Evolutionary conservation across 2,329 filamentous ascomycete species (phyloP).

Genomic region (Exophiala xenobiotica): DNA sequence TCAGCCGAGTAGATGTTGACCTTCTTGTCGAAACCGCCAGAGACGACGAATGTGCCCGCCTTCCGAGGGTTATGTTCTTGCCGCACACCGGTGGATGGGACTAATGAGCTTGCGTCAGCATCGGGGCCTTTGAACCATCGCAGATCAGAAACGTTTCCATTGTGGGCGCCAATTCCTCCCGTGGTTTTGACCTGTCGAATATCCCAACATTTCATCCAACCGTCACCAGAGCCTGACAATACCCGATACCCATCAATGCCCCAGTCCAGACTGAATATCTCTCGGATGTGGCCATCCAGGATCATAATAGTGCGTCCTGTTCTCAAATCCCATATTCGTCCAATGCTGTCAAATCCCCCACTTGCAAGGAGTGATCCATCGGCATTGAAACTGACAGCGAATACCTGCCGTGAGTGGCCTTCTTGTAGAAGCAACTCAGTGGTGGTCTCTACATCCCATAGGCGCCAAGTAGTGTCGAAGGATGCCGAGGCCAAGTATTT

Average conservation of each 20-base stretch:
- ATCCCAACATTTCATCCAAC: slow-evolving; percentile 98
- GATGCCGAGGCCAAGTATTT: slow-evolving; percentile 88
- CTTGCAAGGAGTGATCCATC: slow-evolving; percentile 89
- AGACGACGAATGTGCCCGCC: slow-evolving; percentile 87
- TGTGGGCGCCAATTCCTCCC: slow-evolving; percentile 86
- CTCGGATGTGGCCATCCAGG: slow-evolving; percentile 86
- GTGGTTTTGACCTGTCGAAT: slow-evolving; percentile 81
- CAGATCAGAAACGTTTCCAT: slow-evolving; percentile 85
- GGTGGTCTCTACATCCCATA: slow-evolving; percentile 89
- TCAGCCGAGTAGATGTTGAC: slow-evolving; percentile 96
- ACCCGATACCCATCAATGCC: slow-evolving; percentile 86
- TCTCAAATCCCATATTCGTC: slow-evolving; percentile 90
- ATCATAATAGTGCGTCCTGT: slow-evolving; percentile 95
- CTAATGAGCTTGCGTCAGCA: slow-evolving; percentile 50
- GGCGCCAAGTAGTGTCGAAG: slow-evolving; percentile 92
- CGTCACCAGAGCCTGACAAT: slow-evolving; percentile 87
- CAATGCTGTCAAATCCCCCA: slow-evolving; percentile 91
- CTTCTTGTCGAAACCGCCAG: slow-evolving; percentile 87
- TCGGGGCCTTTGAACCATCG: slow-evolving; percentile 91
- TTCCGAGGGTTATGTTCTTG: slow-evolving; percentile 61
- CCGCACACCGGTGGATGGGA: slow-evolving; percentile 24
- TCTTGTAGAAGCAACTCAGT: slow-evolving; percentile 86
- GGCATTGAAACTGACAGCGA: slow-evolving; percentile 81
- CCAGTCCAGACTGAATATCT: slow-evolving; percentile 94
- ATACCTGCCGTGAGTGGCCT: slow-evolving; percentile 91